Conservation (phyloP, 352 stramenopile genomes). For the Pythium insidiosum region DNA sequence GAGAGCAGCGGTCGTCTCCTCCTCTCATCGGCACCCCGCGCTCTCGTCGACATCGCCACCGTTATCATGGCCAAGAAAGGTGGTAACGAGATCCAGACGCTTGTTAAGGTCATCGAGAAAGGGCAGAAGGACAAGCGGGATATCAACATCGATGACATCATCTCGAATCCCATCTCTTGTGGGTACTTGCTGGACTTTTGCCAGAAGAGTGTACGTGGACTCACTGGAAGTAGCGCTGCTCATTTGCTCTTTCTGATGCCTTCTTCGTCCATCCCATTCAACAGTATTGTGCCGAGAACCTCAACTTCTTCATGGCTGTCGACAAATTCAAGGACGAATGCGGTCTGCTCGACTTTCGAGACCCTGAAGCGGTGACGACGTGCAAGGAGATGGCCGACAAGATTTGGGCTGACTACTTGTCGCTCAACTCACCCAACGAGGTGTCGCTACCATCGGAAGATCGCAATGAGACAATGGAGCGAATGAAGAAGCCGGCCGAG, state of each 20-base stretch:
- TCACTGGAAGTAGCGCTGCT: background rate
- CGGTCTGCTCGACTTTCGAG: constrained; percentile 66
- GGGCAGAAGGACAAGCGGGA: constrained; percentile 62
- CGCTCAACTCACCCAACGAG: constrained; percentile 78
- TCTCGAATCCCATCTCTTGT: constrained; percentile 79
- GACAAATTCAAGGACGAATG: constrained; percentile 84
- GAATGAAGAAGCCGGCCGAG: constrained; percentile 76
- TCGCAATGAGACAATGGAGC: constrained; percentile 68
- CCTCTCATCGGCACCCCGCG: no score
- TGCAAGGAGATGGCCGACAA: constrained; percentile 80
- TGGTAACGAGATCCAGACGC: constrained; percentile 57
- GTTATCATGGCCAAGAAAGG: constrained; percentile 64
- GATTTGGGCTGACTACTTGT: constrained; percentile 80
- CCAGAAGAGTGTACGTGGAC: constrained; percentile 72
- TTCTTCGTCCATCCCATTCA: background rate
- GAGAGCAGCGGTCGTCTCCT: no score
- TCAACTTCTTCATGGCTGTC: constrained; percentile 85
- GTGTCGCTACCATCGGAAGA: constrained; percentile 75
- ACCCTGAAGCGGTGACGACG: constrained; percentile 67
- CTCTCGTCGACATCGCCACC: no score
- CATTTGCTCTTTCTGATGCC: background rate
- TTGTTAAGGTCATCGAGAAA: constrained; percentile 65
- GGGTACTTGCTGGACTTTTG: constrained; percentile 84
- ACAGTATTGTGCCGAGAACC: constrained; percentile 77
- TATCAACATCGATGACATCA: constrained; percentile 80